phyloP scores from a whole-genome alignment of 176 grass and related monocot genomes.

The Saccharum officinarum region DNA sequence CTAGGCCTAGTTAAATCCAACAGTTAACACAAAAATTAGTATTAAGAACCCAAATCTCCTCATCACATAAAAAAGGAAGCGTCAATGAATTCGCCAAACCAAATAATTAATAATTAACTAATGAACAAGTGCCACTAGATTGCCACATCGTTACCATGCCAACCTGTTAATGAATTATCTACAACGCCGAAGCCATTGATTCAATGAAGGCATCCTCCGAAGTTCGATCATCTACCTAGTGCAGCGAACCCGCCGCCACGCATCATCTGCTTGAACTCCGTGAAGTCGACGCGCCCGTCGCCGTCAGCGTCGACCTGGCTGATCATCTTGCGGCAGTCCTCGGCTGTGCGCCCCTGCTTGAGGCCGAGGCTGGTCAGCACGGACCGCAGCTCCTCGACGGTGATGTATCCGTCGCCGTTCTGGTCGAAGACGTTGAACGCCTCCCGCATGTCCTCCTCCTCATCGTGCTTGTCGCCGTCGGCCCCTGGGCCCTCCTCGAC shows the following conservation, averaged over 20 bases:
- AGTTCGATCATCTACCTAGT: constrained; percentile 1
- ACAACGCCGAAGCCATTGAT: neutral
- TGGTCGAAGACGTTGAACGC: constrained; percentile 81
- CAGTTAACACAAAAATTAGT: neutral
- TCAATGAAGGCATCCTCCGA: neutral
- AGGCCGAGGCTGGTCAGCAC: constrained; percentile 66
- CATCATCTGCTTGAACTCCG: constrained; percentile 88
- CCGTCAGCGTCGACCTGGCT: constrained; percentile 62
- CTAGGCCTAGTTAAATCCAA: neutral
- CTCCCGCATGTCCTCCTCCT: constrained; percentile 67
- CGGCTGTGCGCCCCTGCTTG: constrained; percentile 61
- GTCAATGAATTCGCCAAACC: neutral
- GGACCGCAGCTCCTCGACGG: constrained; percentile 61
- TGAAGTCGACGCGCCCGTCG: constrained; percentile 67
- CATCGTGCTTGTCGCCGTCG: constrained; percentile 9
- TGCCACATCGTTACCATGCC: neutral
- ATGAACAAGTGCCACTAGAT: neutral
- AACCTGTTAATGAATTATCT: neutral
- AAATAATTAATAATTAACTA: neutral
- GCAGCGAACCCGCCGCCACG: constrained; percentile 52
- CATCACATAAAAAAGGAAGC: neutral
- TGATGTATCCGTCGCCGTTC: constrained; percentile 74
- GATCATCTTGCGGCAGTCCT: constrained; percentile 73
- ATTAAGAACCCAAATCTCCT: neutral
- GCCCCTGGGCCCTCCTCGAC: neutral